Base-by-base conservation (phyloP, 1,284 basidiomycete species). In the Cystobasidium pallidum region DNA sequence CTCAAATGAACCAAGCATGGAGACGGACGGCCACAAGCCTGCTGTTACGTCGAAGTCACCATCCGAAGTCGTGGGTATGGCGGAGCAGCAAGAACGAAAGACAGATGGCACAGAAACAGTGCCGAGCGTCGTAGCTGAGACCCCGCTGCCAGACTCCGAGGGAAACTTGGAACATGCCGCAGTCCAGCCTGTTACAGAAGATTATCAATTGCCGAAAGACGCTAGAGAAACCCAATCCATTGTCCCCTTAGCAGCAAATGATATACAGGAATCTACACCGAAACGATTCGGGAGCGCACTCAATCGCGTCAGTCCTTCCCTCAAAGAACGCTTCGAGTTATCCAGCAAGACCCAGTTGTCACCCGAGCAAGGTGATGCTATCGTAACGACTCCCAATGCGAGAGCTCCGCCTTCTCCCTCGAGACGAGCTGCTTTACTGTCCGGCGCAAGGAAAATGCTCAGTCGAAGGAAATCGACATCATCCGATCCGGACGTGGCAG, bases 251-350 rank as follows among this genome's bases (percentile, higher is more conserved):
- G 45, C 6, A 47, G 6, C 45, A 47, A 21, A 6, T 21, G 36
- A n/a, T n/a, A n/a, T 39, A 6, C 36, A 39, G 26, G 55, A 19
- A 34, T 58, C 24, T n/a, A 36, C 62, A 2, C 34, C 62, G 11
- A 70, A 43, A 36, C 41, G 52, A 10, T 54, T 71, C 28, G 68
- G 68, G 7, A 49, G 39, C 26, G 43, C 68, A 3, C 54, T 71
- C 24, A 71, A 71, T 39, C 43, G 68, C 17, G 68, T 71, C 51
- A 71, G 68, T 30, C 68, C 68, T 24, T 47, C 68, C 24, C 61
- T 71, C 15, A 71, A 64, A 47, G 68, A 58, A n/a, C 68, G 68
- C 24, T 64, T 64, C 36, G 47, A n/a, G 10, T 39, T 17, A n/a
- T 24, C 21, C 2, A 71, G n/a, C 58, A 47, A 45, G 13, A 36